These are phyloP conservation scores for Zasmidium angulare DNA, from an alignment of 2,329 filamentous ascomycete species.

Conservation along the genomic window DNA sequence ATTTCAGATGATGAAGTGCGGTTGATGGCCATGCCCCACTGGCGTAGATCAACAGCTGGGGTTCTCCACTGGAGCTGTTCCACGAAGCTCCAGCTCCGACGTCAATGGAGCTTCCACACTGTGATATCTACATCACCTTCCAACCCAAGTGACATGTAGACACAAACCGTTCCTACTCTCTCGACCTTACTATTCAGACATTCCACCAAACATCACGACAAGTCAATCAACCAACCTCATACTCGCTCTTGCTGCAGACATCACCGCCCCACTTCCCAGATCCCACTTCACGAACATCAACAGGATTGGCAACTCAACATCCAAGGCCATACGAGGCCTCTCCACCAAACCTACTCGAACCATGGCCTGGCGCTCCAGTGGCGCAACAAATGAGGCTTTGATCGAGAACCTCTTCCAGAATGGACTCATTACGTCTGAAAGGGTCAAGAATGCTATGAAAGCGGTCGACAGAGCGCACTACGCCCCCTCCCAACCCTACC, in stretches of 20 bases:
- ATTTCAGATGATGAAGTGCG: background rate
- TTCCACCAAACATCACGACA: background rate
- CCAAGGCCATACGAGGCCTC: background rate
- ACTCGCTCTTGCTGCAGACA: background rate
- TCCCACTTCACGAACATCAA: background rate
- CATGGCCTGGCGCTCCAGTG: slow-evolving; percentile 87
- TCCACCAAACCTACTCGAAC: slow-evolving; percentile 2
- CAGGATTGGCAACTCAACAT: slow-evolving; percentile 6
- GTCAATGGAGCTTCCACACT: background rate
- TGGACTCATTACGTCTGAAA: slow-evolving; percentile 68
- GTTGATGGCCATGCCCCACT: too few species aligned
- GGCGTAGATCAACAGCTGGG: background rate
- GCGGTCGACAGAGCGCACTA: slow-evolving; percentile 91
- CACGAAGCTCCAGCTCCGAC: background rate
- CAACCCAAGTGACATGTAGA: too few species aligned
- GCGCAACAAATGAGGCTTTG: slow-evolving; percentile 69
- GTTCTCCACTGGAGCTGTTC: background rate
- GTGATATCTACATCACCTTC: background rate
- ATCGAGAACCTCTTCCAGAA: slow-evolving; percentile 74
- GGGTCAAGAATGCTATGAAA: slow-evolving; percentile 78
- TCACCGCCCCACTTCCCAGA: background rate
- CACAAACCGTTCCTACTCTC: background rate
- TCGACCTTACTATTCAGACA: too few species aligned
- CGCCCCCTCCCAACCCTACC: slow-evolving; percentile 69
- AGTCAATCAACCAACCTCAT: background rate